These are phyloP conservation scores for Beta corolliflora DNA, from an alignment of 179 eudicot species.

Conservation along the genomic window DNA sequence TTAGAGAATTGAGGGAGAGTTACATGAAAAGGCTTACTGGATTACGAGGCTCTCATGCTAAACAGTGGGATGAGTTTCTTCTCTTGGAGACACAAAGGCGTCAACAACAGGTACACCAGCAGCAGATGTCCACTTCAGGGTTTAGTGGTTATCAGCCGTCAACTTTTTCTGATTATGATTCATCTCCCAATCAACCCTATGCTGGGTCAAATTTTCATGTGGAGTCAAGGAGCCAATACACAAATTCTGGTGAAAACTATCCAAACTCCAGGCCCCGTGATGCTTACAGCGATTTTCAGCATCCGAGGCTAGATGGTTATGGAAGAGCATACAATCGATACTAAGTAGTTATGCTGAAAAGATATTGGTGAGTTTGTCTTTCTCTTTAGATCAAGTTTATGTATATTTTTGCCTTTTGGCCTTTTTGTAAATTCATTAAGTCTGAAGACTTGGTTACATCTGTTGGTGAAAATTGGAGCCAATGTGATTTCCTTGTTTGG, in stretches of 20 bases:
- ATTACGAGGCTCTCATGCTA: constrained; percentile 62
- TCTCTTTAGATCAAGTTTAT: constrained; percentile 13
- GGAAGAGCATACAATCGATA: constrained; percentile 77
- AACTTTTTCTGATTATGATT: constrained; percentile 54
- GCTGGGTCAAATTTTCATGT: constrained; percentile 46
- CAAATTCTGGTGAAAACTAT: constrained; percentile 49
- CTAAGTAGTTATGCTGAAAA: constrained; percentile 36
- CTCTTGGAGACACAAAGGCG: constrained; percentile 60
- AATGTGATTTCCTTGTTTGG: background rate
- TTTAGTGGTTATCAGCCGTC: constrained; percentile 69
- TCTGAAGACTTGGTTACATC: constrained; percentile 25
- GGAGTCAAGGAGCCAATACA: constrained; percentile 70
- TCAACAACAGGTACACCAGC: constrained; percentile 52
- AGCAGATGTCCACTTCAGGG: constrained; percentile 54
- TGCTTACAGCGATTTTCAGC: constrained; percentile 61
- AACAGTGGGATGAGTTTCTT: constrained; percentile 91
- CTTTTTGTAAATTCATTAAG: background rate
- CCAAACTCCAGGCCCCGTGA: constrained; percentile 65
- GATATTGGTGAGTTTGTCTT: constrained; percentile 52
- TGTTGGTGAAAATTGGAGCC: constrained; percentile 16
- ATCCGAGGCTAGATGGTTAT: constrained; percentile 71
- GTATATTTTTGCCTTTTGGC: constrained; percentile 6
- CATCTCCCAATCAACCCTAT: constrained; percentile 50
- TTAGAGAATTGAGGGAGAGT: constrained; percentile 64
- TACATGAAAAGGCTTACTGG: constrained; percentile 53